These are phyloP conservation scores for Polytolypa hystricis DNA, from an alignment of 2,329 filamentous ascomycete genomes.

Conservation along the genomic window DNA sequence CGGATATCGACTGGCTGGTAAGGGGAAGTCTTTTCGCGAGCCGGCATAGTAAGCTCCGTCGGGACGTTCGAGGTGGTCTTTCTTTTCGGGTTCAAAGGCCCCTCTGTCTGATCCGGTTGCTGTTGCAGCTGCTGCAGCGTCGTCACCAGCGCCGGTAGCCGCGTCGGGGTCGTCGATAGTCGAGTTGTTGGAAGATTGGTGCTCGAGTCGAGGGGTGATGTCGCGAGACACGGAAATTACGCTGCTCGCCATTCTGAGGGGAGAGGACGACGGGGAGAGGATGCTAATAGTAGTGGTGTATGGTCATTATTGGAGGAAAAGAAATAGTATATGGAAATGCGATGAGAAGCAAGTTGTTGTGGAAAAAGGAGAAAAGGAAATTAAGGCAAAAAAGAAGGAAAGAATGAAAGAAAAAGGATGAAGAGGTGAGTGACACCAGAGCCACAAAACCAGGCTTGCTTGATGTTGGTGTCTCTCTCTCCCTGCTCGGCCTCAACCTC, in stretches of 20 bases:
- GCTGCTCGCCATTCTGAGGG: constrained; percentile 7
- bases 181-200: neutral
- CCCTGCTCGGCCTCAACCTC: too few relatives aligned
- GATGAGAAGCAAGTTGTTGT: too few relatives aligned
- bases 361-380: too few relatives aligned
- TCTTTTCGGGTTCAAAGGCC: constrained; percentile 7
- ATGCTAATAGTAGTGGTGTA: too few relatives aligned
- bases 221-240: constrained; percentile 6
- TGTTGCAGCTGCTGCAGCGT: neutral
- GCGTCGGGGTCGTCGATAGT: constrained; percentile 1
- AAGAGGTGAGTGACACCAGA: too few relatives aligned
- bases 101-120: neutral
- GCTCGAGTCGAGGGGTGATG: neutral
- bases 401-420: too few relatives aligned
- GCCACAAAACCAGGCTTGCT: too few relatives aligned
- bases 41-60: constrained; percentile 8
- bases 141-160: neutral
- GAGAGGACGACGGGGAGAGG: too few relatives aligned
- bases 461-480: too few relatives aligned
- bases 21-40: constrained; percentile 9
- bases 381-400: too few relatives aligned
- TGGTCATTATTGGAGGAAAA: too few relatives aligned
- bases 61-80: constrained; percentile 5
- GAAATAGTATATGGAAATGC: too few relatives aligned
- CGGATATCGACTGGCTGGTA: constrained; percentile 8